Evolutionary conservation across 208 protist genomes (phyloP).

Genomic region (Entamoeba invadens): DNA sequence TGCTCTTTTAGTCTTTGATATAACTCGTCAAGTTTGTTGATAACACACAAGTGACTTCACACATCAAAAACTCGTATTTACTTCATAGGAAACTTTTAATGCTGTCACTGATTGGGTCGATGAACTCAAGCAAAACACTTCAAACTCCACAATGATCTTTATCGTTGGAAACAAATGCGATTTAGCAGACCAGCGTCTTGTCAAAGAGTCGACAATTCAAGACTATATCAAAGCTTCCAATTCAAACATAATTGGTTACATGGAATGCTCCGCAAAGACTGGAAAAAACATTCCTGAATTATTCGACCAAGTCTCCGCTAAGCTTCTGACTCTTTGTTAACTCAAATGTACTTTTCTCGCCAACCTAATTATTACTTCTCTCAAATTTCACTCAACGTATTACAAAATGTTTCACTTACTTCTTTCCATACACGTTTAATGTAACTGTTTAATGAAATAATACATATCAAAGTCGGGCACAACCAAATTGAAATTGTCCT

Average conservation of each 20-base stretch:
- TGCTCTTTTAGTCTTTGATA: slow-evolving; percentile 32
- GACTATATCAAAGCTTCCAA: not conserved
- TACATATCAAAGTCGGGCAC: not conserved
- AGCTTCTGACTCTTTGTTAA: not conserved
- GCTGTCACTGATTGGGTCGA: not conserved
- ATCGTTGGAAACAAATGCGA: slow-evolving; percentile 13
- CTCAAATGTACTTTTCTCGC: no score
- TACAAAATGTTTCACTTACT: no score
- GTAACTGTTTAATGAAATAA: not conserved
- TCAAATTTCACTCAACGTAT: no score
- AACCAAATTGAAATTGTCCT: not conserved
- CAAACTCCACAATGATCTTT: not conserved
- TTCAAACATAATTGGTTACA: not conserved
- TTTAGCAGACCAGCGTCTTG: not conserved
- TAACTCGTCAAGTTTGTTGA: slow-evolving; percentile 15
- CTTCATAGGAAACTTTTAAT: not conserved
- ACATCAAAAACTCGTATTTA: not conserved
- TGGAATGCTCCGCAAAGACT: not conserved
- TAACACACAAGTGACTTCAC: not conserved
- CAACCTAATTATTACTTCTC: no score
- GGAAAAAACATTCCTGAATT: not conserved
- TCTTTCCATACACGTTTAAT: no score
- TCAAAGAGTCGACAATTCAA: not conserved
- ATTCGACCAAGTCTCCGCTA: not conserved
- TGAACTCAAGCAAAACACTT: not conserved